Evolutionary conservation across 306 rosid species (phyloP), one percentile per base, ranked within the genome.

Genomic region (Canavalia gladiata): DNA sequence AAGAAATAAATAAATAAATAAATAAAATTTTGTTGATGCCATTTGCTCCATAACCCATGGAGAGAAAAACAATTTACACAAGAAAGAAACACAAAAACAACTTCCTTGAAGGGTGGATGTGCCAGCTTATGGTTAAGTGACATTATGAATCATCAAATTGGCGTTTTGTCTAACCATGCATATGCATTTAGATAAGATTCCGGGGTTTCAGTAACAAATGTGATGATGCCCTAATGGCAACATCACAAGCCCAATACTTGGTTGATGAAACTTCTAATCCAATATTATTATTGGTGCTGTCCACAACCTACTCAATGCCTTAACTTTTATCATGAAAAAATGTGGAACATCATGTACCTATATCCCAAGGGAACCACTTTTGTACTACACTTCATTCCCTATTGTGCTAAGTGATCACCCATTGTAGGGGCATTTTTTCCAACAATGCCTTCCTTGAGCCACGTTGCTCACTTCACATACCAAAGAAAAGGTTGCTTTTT

Each of bases 181-280:
- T 75, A 47, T 78, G 72, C 81, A 89, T 74, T 55, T 50, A 50
- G 87, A 80, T 84, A 82, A 86, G 89, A 68, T 87, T 89, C 82
- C 55, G 4, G 35, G 52, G 73, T 67, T 68, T 75, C 72, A 43
- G 37, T 46, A 42, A 47, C 59, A 64, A 51, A 43, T 67, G 71
- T 49, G 64, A 84, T 68, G 64, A 62, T 30, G 66, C 68, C 71
- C 70, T 64, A 78, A 87, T 85, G 58, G 70, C 73, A 46, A 84
- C 83, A 84, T 54, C 77, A 46, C 67, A 72, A 74, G 52, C 46
- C 56, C 74, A 52, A 71, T 11, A 39, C 51, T 72, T 79, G 85
- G 62, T 49, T 71, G 0, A 63, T 56, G 59, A 37, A 58, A 62
- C 51, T 28, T 72, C 6, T 7, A 30, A 49, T 60, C 73, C 47